Base-by-base conservation (phyloP, 1,284 basidiomycete genomes). In the Cutaneotrichosporon mucoides region DNA sequence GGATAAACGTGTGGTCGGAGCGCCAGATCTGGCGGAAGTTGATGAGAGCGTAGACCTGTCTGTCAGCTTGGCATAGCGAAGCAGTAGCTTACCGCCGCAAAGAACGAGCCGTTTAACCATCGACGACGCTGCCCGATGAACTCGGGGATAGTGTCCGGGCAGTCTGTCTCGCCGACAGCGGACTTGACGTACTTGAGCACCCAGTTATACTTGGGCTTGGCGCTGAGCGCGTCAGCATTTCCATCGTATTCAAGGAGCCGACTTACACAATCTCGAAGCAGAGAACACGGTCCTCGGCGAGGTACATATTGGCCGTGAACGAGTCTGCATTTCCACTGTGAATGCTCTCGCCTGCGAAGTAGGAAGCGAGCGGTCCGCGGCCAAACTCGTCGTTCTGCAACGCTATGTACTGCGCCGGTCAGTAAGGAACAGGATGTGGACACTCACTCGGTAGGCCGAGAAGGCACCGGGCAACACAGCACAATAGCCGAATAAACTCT, bases 281-380 rank as follows among this genome's bases (percentile, higher is more conserved):
- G 24, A 97, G 81, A 56, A 99, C 98, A 60, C 96, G 90, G 85
- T 95, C 79, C 58, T 77, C 74, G 2, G 62, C 62, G 3, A 69
- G 73, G 64, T 61, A 78, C 77, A 78, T 79, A 68, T 82, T 82
- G 43, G 89, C 92, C 0, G 91, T 96, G 76, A 97, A 98, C 44
- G 97, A 92, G 71, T 96, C 91, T 0, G 93, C 92, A 69, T 96
- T 91, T 24, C 87, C 85, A 7, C 92, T 92, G 66, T 92, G 87
- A 50, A 97, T 79, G 38, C 90, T 85, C 75, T 99, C 96, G 35
- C 96, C 95, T 74, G 96, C 93, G 82, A 99, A 99, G 78, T 99
- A 99, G 0, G 89, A 92, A 0, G 90, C 89, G 1, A 99, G 80
- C 0, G 96, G 96, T 0, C 95, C 96, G 16, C 84, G 81, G 0